These are phyloP conservation scores for Ulota crispa DNA, from an alignment of 225 moss, liverwort and hornwort species.

Conservation along the genomic window DNA sequence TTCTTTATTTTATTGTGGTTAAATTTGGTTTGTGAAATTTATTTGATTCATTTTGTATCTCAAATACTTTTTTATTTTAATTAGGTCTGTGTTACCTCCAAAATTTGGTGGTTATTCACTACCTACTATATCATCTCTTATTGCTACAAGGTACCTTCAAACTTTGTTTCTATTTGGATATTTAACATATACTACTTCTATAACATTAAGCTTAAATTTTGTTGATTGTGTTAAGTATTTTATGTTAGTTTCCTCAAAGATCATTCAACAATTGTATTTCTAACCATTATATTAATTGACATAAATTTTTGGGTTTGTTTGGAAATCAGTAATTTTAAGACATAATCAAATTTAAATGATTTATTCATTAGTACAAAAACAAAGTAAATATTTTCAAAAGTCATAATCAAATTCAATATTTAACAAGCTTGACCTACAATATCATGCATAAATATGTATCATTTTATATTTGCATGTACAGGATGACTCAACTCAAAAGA, in stretches of 20 bases:
- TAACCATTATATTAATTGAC: too few species aligned
- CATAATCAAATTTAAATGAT: too few species aligned
- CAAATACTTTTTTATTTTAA: not conserved
- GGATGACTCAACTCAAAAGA: constrained; percentile 33
- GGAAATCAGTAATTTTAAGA: too few species aligned
- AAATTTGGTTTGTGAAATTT: too few species aligned
- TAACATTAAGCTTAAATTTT: accelerated
- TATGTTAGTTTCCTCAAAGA: too few species aligned
- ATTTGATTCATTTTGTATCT: too few species aligned
- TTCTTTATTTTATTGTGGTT: too few species aligned
- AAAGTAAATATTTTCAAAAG: not conserved
- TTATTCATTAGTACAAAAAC: too few species aligned
- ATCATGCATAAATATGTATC: accelerated
- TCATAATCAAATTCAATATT: not conserved
- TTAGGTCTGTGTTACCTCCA: not conserved
- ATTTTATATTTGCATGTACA: not conserved
- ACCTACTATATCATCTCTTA: constrained; percentile 35
- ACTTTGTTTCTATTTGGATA: not conserved
- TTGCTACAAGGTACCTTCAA: constrained; percentile 12
- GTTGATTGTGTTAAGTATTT: too few species aligned
- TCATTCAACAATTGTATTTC: too few species aligned
- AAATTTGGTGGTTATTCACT: constrained; percentile 27
- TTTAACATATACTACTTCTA: not conserved
- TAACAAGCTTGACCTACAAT: accelerated
- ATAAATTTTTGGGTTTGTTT: too few species aligned